Percentiles rank a stretch among this genome's conserved stretches.
phyloP scores from a whole-genome alignment of 2,329 filamentous ascomycete genomes.

The Aspergillus melleus region DNA sequence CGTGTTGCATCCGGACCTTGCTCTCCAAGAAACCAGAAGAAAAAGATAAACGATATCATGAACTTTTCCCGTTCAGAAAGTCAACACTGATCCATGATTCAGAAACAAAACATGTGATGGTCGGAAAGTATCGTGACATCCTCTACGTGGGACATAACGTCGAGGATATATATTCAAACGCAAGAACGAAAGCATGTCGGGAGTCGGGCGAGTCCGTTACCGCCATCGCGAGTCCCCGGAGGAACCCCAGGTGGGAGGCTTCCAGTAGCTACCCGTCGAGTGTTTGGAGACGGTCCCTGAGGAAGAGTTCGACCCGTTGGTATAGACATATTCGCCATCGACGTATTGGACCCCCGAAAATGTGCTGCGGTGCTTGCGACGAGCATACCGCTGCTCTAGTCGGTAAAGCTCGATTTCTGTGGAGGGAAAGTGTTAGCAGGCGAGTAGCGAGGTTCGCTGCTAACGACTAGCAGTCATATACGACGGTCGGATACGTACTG shows the following conservation, averaged over 20 bases:
- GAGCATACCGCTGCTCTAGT: conserved; percentile 92
- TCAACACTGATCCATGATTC: conserved; percentile 10
- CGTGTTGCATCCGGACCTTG: not conserved
- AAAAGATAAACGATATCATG: conserved; percentile 8
- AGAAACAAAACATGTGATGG: conserved; percentile 8
- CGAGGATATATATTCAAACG: conserved; percentile 18
- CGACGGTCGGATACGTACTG: conserved; percentile 39
- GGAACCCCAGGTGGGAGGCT: conserved; percentile 28
- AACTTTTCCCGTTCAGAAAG: conserved; percentile 10
- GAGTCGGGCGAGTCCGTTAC: conserved; percentile 16
- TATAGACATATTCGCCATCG: conserved; percentile 92
- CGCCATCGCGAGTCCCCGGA: conserved; percentile 31
- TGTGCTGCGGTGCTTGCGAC: conserved; percentile 83
- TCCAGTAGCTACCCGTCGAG: conserved; percentile 37
- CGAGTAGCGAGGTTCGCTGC: not conserved
- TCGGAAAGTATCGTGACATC: conserved; percentile 19
- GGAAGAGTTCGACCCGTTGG: conserved; percentile 36
- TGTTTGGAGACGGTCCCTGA: conserved; percentile 41
- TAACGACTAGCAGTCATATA: not conserved
- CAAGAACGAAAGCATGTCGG: conserved; percentile 5
- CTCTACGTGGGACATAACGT: conserved; percentile 23
- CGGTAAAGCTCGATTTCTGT: conserved; percentile 83
- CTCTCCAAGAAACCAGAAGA: not conserved
- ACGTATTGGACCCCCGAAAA: conserved; percentile 90
- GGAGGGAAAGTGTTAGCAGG: conserved; percentile 10